Base-by-base conservation (phyloP, 2,329 filamentous ascomycete genomes). In the Ascocoryne sarcoides region DNA sequence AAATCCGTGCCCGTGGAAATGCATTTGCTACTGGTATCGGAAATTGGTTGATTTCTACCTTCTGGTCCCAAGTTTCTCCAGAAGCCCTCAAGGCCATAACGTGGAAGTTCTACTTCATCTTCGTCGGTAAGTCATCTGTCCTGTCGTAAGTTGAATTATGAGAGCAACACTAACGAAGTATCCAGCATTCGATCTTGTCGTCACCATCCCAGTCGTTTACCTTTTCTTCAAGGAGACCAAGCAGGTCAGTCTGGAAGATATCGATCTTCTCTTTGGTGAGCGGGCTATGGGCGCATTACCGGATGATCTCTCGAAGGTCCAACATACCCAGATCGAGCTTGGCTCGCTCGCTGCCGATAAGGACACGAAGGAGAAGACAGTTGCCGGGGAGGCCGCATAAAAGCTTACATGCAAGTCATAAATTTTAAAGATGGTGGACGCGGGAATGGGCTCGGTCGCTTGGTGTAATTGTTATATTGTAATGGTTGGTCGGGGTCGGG, bases 51-150 rank as follows among this genome's bases (percentile, higher is more conserved):
- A 70, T 78, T 12, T 69, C 70, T 20, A 76, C 75, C 0, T 63
- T 79, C 19, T 79, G 73, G 64, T 68, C 68, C 5, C 75, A 80
- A 51, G 68, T 77, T 3, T 71, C 67, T 2, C 75, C 75, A 0
- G 69, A 69, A 39, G 75, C 67, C 0, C 54, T 71, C 2, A 63
- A 57, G 0, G 53, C 64, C 2, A 66, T 76, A 18, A 62, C 63
- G 0, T 76, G 70, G 64, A 68, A 62, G 48, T 77, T 71, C 46
- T 78, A 76, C 57, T 70, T 77, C 44, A 63, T 78, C 12, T 78
- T 76, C 40, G 69, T 71, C 15, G 46, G 45, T 45, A 34, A 10
- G 43, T 45, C 9, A 5, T 7, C 18, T 12, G 16, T 14, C 32
- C 18, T 3, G n/a, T n/a, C 5, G 9, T 10, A 7, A 12, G 23